Conservation (phyloP, 495 filamentous ascomycete genomes). For the Gamarada debralockiae region DNA sequence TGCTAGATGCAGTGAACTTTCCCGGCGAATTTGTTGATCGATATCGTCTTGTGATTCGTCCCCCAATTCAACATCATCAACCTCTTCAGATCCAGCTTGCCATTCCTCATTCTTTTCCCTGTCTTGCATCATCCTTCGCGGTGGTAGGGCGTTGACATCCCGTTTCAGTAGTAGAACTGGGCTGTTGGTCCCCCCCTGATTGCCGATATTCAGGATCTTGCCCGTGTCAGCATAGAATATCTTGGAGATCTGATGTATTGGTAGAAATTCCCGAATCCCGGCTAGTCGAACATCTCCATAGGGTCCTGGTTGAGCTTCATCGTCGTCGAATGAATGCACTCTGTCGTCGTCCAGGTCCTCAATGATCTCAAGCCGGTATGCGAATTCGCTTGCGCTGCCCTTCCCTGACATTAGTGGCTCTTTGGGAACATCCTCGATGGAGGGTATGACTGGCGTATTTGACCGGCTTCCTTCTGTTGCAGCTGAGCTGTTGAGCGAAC, state of each 20-base stretch:
- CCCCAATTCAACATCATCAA: slow-evolving; percentile 26
- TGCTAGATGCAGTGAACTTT: slow-evolving; percentile 25
- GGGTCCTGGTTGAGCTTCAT: slow-evolving; percentile 49
- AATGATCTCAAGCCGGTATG: slow-evolving; percentile 83
- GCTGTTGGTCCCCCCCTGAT: slow-evolving; percentile 68
- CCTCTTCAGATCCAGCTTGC: background rate
- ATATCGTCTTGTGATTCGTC: slow-evolving; percentile 60
- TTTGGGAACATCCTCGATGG: slow-evolving; percentile 1
- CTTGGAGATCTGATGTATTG: slow-evolving; percentile 88
- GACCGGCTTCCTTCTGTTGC: background rate
- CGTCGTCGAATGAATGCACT: slow-evolving; percentile 76
- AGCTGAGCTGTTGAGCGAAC: background rate
- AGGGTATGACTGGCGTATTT: background rate
- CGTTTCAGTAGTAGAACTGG: slow-evolving; percentile 86
- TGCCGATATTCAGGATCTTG: slow-evolving; percentile 85
- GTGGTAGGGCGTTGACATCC: slow-evolving; percentile 70
- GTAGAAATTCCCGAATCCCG: slow-evolving; percentile 79
- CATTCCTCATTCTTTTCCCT: slow-evolving; percentile 16
- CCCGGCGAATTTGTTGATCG: slow-evolving; percentile 61
- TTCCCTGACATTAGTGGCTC: slow-evolving; percentile 12
- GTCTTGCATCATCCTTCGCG: slow-evolving; percentile 30
- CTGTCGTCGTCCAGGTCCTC: slow-evolving; percentile 94
- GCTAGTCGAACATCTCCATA: slow-evolving; percentile 71
- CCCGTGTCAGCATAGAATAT: slow-evolving; percentile 98
- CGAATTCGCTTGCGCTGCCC: slow-evolving; percentile 58